A percentile compares a stretch with the other conserved stretches of the same genome.
Conservation (phyloP, 371 early-diverging fungal species). For the Saksenaea vasiformis region DNA sequence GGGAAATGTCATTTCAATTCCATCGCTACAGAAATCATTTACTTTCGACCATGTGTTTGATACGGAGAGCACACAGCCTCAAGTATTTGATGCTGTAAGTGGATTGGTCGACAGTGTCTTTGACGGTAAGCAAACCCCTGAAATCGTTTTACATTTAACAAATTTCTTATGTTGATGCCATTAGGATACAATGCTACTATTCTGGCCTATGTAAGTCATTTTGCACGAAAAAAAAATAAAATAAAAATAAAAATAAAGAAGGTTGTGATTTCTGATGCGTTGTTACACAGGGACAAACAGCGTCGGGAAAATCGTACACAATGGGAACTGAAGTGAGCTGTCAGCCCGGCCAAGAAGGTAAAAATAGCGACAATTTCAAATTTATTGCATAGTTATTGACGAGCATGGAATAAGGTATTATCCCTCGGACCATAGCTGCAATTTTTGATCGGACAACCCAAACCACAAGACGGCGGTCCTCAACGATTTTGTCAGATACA, state of each 20-base stretch:
- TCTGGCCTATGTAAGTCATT: constrained; percentile 86
- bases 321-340: constrained; percentile 92
- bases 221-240: neutral
- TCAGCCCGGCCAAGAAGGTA: constrained; percentile 54
- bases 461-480: neutral
- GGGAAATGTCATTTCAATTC: constrained; percentile 2
- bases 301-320: constrained; percentile 98
- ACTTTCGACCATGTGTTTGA: constrained; percentile 82
- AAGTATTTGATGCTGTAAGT: constrained; percentile 70
- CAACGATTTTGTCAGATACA: neutral
- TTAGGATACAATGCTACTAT: constrained; percentile 92
- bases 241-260: neutral
- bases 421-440: constrained; percentile 83
- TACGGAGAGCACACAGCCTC: constrained; percentile 65
- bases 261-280: neutral
- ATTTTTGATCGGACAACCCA: constrained; percentile 63
- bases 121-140: constrained; percentile 65
- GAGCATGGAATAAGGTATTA: constrained; percentile 64
- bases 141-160: neutral
- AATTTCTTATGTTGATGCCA: neutral
- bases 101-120: constrained; percentile 83
- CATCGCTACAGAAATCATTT: constrained; percentile 45
- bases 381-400: neutral
- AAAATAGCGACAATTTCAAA: neutral
- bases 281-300: constrained; percentile 75